These are phyloP conservation scores for Diutina siamensis DNA, from an alignment of 1,139 yeast species.

Conservation along the genomic window DNA sequence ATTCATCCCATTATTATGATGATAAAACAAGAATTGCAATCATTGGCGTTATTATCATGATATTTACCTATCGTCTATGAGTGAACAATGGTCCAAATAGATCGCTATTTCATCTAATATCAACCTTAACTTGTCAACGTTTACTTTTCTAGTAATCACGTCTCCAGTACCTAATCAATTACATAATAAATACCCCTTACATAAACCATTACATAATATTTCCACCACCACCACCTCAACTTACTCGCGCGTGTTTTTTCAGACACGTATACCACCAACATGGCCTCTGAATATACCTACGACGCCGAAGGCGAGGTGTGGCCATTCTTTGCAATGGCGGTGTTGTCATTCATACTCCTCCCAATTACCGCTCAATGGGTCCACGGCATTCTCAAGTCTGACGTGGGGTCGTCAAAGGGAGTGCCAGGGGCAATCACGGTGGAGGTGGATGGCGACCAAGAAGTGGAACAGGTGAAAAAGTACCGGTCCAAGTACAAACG, in stretches of 20 bases:
- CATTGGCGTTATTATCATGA: too few species aligned
- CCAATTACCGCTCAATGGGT: constrained; percentile 54
- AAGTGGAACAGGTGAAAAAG: constrained; percentile 17
- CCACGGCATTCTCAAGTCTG: constrained; percentile 14
- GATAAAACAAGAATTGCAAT: too few species aligned
- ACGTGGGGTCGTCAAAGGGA: constrained; percentile 15
- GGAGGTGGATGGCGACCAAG: constrained; percentile 16
- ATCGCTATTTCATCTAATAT: too few species aligned
- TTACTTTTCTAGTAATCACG: too few species aligned
- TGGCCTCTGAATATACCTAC: constrained; percentile 50
- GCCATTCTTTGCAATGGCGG: constrained; percentile 85
- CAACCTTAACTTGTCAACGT: too few species aligned
- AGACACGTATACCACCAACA: constrained; percentile 6
- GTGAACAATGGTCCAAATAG: too few species aligned
- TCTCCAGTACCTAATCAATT: too few species aligned
- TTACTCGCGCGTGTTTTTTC: neutral
- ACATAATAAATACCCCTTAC: too few species aligned
- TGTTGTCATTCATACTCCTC: constrained; percentile 46
- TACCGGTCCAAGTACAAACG: constrained; percentile 28
- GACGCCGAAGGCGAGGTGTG: constrained; percentile 92
- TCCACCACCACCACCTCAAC: neutral
- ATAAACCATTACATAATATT: neutral
- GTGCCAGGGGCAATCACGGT: constrained; percentile 24
- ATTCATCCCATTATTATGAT: too few species aligned
- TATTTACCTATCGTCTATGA: too few species aligned